Evolutionary conservation across 305 asterid genomes (phyloP).

Genomic region (Fraxinus floribunda): DNA sequence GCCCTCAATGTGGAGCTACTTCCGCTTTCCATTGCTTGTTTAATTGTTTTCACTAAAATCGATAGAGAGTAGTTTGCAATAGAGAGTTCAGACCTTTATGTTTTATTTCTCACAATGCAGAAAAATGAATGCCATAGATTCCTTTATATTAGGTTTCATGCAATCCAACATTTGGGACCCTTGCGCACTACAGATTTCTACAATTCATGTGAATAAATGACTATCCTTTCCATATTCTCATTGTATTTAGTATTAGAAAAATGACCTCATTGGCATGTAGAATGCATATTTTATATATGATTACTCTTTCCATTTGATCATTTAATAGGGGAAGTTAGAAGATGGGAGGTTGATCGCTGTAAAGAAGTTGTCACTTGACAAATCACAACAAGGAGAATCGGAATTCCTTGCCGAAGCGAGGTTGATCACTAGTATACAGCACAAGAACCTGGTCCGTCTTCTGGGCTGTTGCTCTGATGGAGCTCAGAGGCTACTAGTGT

Average conservation of each 20-base stretch:
- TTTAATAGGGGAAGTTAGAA: slow-evolving; percentile 53
- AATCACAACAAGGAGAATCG: slow-evolving; percentile 77
- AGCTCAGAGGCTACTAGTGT: slow-evolving; percentile 66
- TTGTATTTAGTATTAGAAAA: background rate
- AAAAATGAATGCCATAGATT: background rate
- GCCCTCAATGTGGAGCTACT: background rate
- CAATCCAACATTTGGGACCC: background rate
- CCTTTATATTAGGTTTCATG: background rate
- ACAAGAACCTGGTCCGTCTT: slow-evolving; percentile 78
- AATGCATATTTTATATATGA: background rate
- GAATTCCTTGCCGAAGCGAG: slow-evolving; percentile 68
- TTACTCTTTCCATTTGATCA: background rate
- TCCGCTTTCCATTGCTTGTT: background rate
- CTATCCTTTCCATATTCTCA: background rate
- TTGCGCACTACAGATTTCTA: background rate
- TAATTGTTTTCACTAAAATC: background rate
- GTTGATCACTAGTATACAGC: slow-evolving; percentile 76
- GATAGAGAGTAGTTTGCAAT: background rate
- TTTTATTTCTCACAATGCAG: background rate
- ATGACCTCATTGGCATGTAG: background rate
- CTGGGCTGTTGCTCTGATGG: slow-evolving; percentile 78
- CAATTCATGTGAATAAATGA: background rate
- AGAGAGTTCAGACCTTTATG: background rate
- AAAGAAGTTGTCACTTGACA: slow-evolving; percentile 53
- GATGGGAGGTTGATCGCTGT: slow-evolving; percentile 65